Percentiles rank a stretch among this genome's conserved stretches.
These are phyloP conservation scores for Dothideomycetes sp. DNA, from an alignment of 2,329 filamentous ascomycete species.

Conservation along the genomic window DNA sequence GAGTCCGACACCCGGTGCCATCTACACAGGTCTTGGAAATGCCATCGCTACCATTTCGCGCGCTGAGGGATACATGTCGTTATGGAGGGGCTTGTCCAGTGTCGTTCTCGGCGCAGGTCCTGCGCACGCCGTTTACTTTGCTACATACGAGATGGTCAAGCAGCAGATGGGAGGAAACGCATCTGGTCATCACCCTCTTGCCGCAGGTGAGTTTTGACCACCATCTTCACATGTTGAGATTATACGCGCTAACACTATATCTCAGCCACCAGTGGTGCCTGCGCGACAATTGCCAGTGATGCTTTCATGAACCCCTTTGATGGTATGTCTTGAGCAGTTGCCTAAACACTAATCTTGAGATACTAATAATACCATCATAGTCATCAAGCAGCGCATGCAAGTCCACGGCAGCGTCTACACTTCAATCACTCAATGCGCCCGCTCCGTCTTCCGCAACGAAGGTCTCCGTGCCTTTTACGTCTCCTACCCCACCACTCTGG, in stretches of 20 bases:
- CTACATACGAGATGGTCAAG: conserved; percentile 95
- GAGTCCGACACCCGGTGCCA: conserved; percentile 68
- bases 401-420: conserved; percentile 91
- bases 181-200: conserved; percentile 81
- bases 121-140: conserved; percentile 96
- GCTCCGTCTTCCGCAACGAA: conserved; percentile 77
- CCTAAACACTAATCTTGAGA: no score
- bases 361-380: conserved; percentile 40
- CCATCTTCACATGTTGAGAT: no score
- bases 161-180: conserved; percentile 90
- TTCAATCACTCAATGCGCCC: conserved; percentile 77
- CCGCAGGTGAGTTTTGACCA: conserved; percentile 57
- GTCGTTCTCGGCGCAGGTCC: conserved; percentile 92
- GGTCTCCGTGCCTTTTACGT: conserved; percentile 92
- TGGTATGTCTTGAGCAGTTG: no score
- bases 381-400: conserved; percentile 99
- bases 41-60: conserved; percentile 87
- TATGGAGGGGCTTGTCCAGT: conserved; percentile 96
- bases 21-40: conserved; percentile 85
- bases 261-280: conserved; percentile 80
- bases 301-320: conserved; percentile 99
- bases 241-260: conserved; percentile 9
- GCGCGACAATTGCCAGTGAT: conserved; percentile 93
- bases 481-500: conserved; percentile 93
- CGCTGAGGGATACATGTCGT: conserved; percentile 77